A percentile compares a stretch with the other conserved stretches of the same genome.
These are phyloP conservation scores for Tephrocybe rancida DNA, from an alignment of 768 basidiomycete genomes.

Conservation along the genomic window DNA sequence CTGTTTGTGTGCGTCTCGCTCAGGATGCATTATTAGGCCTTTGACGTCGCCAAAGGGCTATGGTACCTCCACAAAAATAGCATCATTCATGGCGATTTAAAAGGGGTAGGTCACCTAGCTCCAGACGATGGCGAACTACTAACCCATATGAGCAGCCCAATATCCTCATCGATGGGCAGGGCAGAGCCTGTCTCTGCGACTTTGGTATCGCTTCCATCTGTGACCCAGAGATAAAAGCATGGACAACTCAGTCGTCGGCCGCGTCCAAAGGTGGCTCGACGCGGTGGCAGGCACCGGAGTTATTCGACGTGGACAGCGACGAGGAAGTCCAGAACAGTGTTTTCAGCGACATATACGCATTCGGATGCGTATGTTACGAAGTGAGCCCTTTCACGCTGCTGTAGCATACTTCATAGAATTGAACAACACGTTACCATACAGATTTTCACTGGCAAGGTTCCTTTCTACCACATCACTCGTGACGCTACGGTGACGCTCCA, in stretches of 20 bases:
- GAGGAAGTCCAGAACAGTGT: background rate
- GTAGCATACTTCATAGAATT: background rate
- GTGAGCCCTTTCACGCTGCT: background rate
- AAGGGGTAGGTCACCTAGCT: background rate
- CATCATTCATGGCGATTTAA: constrained; percentile 1
- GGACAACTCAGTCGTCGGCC: background rate
- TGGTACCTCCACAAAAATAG: background rate
- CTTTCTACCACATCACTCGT: background rate
- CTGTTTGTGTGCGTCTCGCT: no score
- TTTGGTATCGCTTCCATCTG: background rate
- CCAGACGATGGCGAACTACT: background rate
- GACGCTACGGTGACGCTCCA: background rate
- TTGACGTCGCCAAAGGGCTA: background rate
- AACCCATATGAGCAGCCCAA: background rate
- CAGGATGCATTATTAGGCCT: background rate
- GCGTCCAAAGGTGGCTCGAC: background rate
- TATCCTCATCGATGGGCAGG: background rate
- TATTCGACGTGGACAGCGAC: background rate
- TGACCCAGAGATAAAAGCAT: background rate
- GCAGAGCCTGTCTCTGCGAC: no score
- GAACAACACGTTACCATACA: background rate
- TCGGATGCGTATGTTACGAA: background rate
- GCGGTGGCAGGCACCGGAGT: background rate
- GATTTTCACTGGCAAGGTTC: background rate
- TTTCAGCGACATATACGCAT: background rate